Conservation (phyloP, 2,329 filamentous ascomycete genomes). For the Penicillium sp. region DNA sequence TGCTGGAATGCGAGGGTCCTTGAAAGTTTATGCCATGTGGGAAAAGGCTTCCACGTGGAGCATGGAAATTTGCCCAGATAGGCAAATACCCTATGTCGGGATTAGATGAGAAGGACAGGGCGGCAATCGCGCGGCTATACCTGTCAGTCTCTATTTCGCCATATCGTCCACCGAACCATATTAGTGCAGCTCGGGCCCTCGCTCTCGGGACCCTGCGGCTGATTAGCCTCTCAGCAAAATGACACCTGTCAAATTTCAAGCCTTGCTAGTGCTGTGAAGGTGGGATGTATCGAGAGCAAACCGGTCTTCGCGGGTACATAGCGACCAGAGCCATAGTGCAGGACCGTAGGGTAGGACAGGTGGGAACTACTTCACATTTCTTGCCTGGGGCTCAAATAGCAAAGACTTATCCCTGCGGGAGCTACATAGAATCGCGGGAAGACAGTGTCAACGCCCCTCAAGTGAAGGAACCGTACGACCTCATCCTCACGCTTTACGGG, state of each 20-base stretch:
- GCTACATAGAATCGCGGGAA: background rate
- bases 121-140: background rate
- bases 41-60: constrained; percentile 1
- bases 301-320: background rate
- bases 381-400: background rate
- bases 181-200: background rate
- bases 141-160: background rate
- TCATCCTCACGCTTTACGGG: background rate
- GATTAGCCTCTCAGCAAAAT: background rate
- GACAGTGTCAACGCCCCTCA: background rate
- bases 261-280: background rate
- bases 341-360: background rate
- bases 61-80: background rate
- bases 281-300: too few relatives aligned
- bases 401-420: background rate
- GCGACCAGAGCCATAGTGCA: background rate
- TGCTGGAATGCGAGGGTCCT: background rate
- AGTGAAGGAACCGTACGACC: background rate
- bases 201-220: background rate
- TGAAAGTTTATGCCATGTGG: constrained; percentile 3
- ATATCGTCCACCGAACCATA: background rate
- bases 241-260: background rate
- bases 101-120: background rate
- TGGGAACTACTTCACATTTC: background rate
- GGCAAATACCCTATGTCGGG: background rate